Evolutionary conservation across 768 basidiomycete species (phyloP).

Genomic region (Pseudohyphozyma bogoriensis): DNA sequence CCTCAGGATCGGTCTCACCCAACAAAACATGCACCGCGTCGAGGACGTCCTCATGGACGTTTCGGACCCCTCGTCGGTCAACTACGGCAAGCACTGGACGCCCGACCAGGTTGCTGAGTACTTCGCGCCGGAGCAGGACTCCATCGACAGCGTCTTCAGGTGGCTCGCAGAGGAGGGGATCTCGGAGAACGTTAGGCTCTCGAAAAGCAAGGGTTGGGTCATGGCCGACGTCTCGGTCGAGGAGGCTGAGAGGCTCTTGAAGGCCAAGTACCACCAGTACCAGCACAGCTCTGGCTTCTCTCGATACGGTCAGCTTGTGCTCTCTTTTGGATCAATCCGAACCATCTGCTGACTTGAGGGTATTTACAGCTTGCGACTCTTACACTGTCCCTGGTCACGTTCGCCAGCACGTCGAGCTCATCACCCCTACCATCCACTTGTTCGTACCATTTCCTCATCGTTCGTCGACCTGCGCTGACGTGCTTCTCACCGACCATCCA

Average conservation of each 20-base stretch:
- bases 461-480: constrained; percentile 3
- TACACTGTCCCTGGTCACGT: constrained; percentile 16
- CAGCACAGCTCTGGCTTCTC: constrained; percentile 3
- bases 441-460: background rate
- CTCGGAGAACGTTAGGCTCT: constrained; percentile 36
- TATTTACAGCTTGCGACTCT: background rate
- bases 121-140: background rate
- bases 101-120: background rate
- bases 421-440: constrained; percentile 22
- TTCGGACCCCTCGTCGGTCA: background rate
- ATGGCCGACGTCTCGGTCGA: constrained; percentile 16
- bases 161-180: background rate
- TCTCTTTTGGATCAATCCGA: too few relatives aligned
- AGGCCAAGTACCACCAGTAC: constrained; percentile 23
- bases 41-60: background rate
- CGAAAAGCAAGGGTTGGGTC: constrained; percentile 33
- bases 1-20: background rate
- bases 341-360: too few relatives aligned
- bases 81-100: background rate
- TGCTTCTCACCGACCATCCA: too few relatives aligned
- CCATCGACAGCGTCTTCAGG: constrained; percentile 20
- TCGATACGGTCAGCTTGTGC: background rate
- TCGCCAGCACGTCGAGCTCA: constrained; percentile 16
- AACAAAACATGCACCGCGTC: background rate
- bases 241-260: constrained; percentile 24